Base-by-base conservation (phyloP, 306 rosid species). In the Trifolium subterraneum region DNA sequence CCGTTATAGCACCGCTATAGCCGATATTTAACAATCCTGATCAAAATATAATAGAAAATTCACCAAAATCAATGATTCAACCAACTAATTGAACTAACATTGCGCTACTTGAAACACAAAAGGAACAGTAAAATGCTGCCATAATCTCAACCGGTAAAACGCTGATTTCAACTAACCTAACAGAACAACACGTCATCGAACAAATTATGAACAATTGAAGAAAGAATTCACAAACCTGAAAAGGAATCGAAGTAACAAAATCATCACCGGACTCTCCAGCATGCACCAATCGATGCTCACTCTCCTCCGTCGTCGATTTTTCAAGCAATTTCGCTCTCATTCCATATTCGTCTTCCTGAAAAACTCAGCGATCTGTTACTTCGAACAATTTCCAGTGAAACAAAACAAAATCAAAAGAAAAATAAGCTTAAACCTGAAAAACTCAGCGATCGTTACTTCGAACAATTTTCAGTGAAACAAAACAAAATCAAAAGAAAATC, bases 201-300 rank as follows among this genome's bases (percentile, higher is more conserved):
- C 13, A 39, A 76, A 58, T 27, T 5, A 25, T 10, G 48, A 66
- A 59, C 4, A 36, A 44, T 14, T 23, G 23, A 78, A 64, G 14
- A 72, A 63, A 38, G 23, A 67, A 82, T 80, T 69, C 13, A 51
- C 72, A 54, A 45, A 93, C 99, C 99, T 94, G 96, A 70, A 87
- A 94, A 38, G 97, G 93, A 83, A 94, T 90, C 47, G 84, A 77
- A n/a, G 93, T 83, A 38, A 94, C 9, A 67, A 89, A 90, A 75
- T 84, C 77, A 45, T 92, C 97, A 14, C 97, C 99, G 35, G 85
- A 83, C 45, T 87, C 85, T 74, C 97, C 99, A 22, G 84, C 31
- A 35, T 74, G 65, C 83, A 87, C 64, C 86, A 78, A 76, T 36
- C 44, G 51, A 25, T 72, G 71, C 73, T 81, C 80, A 27, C 48